A percentile compares a stretch with the other conserved stretches of the same genome.
Conservation (phyloP, 441 rosid genomes). For the Brassica hybrid region DNA sequence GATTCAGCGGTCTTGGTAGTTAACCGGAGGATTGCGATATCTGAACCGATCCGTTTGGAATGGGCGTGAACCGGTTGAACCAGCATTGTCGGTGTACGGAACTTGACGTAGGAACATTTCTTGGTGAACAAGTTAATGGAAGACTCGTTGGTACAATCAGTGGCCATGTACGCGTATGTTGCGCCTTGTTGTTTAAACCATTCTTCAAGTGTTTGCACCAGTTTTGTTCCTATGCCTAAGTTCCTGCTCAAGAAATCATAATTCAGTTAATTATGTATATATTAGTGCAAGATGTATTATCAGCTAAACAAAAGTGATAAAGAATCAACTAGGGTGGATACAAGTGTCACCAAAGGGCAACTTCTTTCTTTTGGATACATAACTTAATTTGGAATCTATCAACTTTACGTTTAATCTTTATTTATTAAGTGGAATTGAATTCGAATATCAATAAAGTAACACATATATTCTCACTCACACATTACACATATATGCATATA, state of each 20-base stretch:
- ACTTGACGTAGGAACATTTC: slow-evolving; percentile 57
- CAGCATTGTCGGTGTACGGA: slow-evolving; percentile 59
- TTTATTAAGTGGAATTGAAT: slow-evolving; percentile 20
- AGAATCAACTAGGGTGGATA: slow-evolving; percentile 25
- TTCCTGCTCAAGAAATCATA: slow-evolving; percentile 54
- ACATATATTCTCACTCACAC: slow-evolving; percentile 15
- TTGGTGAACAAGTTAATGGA: slow-evolving; percentile 70
- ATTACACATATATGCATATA: background rate
- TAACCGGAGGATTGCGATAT: slow-evolving; percentile 43
- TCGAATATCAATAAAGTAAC: slow-evolving; percentile 23
- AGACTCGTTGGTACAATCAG: slow-evolving; percentile 62
- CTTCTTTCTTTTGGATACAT: slow-evolving; percentile 14
- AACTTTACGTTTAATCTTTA: slow-evolving; percentile 2
- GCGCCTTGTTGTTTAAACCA: slow-evolving; percentile 73
- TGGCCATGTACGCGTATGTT: slow-evolving; percentile 73
- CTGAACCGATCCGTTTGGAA: slow-evolving; percentile 43
- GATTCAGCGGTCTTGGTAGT: slow-evolving; percentile 43
- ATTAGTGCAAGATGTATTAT: background rate
- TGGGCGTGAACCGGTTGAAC: slow-evolving; percentile 84
- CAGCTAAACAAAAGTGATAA: background rate
- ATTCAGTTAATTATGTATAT: background rate
- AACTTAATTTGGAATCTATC: slow-evolving; percentile 22
- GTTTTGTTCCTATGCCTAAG: slow-evolving; percentile 61
- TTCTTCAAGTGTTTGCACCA: slow-evolving; percentile 60
- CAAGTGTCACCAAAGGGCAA: slow-evolving; percentile 31